A percentile compares a stretch with the other conserved stretches of the same genome.
These are phyloP conservation scores for Debaryomyces hansenii DNA, from an alignment of 805 yeast genomes.

Conservation along the genomic window DNA sequence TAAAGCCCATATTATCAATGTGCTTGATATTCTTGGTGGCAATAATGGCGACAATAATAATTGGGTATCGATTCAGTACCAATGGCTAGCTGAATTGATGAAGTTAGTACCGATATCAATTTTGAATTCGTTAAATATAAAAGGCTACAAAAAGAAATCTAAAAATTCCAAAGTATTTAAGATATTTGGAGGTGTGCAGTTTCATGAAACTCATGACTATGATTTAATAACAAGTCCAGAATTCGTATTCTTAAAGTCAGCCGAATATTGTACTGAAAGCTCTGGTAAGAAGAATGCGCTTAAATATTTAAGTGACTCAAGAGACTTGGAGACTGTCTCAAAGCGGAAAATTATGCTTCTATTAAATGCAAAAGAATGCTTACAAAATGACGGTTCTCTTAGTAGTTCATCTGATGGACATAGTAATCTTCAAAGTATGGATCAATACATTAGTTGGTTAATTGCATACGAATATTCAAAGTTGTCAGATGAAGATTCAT, in stretches of 20 bases:
- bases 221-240: conserved; percentile 30
- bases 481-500: conserved; percentile 5
- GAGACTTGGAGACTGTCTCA: conserved; percentile 12
- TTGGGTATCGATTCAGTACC: conserved; percentile 67
- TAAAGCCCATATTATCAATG: conserved; percentile 58
- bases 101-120: conserved; percentile 48
- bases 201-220: conserved; percentile 18
- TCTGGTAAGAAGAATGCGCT: conserved; percentile 27
- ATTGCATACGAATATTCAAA: conserved; percentile 49
- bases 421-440: neutral
- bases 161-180: conserved; percentile 11
- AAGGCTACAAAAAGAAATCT: conserved; percentile 10
- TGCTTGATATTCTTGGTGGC: conserved; percentile 35
- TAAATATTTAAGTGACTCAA: conserved; percentile 1
- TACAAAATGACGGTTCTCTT: conserved; percentile 1
- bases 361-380: conserved; percentile 8
- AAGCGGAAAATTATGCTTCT: conserved; percentile 21
- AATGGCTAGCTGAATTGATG: conserved; percentile 63
- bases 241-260: conserved; percentile 26
- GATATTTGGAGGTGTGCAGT: conserved; percentile 36
- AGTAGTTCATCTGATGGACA: neutral
- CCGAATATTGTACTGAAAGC: conserved; percentile 17
- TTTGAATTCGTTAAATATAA: conserved; percentile 12
- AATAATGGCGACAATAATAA: conserved; percentile 15
- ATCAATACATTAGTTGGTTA: conserved; percentile 42